A percentile compares a stretch with the other conserved stretches of the same genome.
These are phyloP conservation scores for Trypanosomatidae sp. DNA, from an alignment of 208 protist genomes.

Conservation along the genomic window DNA sequence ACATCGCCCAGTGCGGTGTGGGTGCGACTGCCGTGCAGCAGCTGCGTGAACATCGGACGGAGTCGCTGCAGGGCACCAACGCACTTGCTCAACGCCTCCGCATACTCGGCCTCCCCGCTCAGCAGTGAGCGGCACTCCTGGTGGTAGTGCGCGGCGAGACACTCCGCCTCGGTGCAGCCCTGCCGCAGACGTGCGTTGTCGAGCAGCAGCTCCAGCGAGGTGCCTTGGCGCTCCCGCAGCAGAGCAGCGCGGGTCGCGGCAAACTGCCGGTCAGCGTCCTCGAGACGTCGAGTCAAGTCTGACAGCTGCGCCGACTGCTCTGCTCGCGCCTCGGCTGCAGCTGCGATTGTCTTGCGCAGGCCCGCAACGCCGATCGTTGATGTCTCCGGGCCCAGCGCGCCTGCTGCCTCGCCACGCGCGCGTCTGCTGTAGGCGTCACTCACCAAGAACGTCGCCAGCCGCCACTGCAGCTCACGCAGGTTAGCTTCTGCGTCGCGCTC, in stretches of 20 bases:
- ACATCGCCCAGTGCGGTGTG: not conserved
- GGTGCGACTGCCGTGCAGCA: not conserved
- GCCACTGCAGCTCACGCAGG: conserved; percentile 74
- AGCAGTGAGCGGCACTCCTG: conserved; percentile 58
- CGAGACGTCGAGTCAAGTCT: conserved; percentile 38
- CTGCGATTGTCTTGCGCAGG: conserved; percentile 52
- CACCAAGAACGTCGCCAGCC: conserved; percentile 67
- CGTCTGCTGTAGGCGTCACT: conserved; percentile 33
- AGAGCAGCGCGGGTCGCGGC: conserved; percentile 43
- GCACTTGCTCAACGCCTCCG: conserved; percentile 55
- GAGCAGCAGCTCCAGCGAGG: conserved; percentile 66
- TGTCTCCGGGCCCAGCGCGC: conserved; percentile 3
- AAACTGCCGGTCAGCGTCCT: conserved; percentile 55
- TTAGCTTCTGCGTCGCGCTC: conserved; percentile 54
- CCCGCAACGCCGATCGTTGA: conserved; percentile 67
- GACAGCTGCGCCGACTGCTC: conserved; percentile 38
- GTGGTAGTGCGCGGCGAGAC: conserved; percentile 80
- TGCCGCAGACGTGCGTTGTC: conserved; percentile 72
- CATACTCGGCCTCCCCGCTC: conserved; percentile 67
- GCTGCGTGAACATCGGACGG: conserved; percentile 27
- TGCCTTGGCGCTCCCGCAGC: conserved; percentile 55
- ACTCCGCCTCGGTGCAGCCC: conserved; percentile 82
- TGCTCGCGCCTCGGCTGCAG: conserved; percentile 40
- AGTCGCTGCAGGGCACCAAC: conserved; percentile 42
- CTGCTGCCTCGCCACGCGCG: conserved; percentile 26